Percentiles rank a stretch among this genome's conserved stretches.
Evolutionary conservation across 1,284 basidiomycete genomes (phyloP).

Genomic region (Tranzscheliella williamsii): DNA sequence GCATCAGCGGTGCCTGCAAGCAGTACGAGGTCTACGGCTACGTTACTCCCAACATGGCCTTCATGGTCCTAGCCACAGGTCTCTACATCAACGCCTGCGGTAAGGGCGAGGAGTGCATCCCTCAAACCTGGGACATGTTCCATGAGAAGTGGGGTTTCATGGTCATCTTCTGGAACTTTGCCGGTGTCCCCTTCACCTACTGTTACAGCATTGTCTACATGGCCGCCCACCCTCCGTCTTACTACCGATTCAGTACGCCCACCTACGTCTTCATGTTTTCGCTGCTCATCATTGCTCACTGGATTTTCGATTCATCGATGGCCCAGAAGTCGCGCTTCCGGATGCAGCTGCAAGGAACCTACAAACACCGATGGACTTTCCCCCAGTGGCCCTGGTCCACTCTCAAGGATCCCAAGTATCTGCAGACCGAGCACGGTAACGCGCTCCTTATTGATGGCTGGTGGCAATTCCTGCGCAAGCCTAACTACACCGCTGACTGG

Average conservation of each 20-base stretch:
- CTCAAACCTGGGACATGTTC: conserved; percentile 81
- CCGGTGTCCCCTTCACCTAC: conserved; percentile 74
- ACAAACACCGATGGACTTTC: conserved; percentile 78
- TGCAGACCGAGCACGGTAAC: conserved; percentile 94
- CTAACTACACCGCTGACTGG: conserved; percentile 73
- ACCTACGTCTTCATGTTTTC: conserved; percentile 67
- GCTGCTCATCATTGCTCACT: conserved; percentile 49
- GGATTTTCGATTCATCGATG: conserved; percentile 84
- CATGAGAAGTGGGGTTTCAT: conserved; percentile 61
- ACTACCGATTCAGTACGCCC: conserved; percentile 81
- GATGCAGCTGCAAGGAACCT: conserved; percentile 86
- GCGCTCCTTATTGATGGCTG: conserved; percentile 81
- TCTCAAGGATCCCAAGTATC: conserved; percentile 84
- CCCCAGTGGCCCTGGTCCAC: conserved; percentile 86
- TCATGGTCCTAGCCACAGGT: conserved; percentile 94
- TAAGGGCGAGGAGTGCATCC: conserved; percentile 80
- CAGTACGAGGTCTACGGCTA: conserved; percentile 85
- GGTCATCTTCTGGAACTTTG: conserved; percentile 74
- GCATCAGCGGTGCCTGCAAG: conserved; percentile 89
- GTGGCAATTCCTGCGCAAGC: conserved; percentile 71
- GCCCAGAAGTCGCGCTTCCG: conserved; percentile 97
- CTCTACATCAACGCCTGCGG: conserved; percentile 92
- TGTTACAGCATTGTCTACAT: conserved; percentile 91
- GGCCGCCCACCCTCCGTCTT: conserved; percentile 85
- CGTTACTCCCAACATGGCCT: conserved; percentile 93